A percentile compares a stretch with the other conserved stretches of the same genome.
Conservation (phyloP, 345 rosid species). For the Camelina hispida region DNA sequence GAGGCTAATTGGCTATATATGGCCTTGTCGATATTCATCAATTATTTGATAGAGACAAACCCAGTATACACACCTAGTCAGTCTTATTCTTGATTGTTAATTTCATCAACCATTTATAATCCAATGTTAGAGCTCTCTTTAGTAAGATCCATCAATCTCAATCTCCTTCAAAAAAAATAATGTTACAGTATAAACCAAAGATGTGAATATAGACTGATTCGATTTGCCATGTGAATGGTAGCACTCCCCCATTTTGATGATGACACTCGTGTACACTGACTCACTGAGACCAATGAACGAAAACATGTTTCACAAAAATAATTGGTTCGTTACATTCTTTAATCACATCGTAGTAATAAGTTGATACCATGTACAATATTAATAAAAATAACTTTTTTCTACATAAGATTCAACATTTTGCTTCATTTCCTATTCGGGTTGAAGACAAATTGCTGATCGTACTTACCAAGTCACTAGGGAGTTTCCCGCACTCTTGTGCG, state of each 20-base stretch:
- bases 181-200: constrained; percentile 22
- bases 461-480: no score
- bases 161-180: not conserved
- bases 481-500: no score
- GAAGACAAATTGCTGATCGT: not conserved
- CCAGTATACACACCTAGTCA: constrained; percentile 25
- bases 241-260: not conserved
- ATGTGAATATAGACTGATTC: not conserved
- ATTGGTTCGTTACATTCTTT: constrained; percentile 11
- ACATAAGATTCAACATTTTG: not conserved
- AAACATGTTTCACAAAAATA: not conserved
- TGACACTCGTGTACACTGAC: constrained; percentile 13
- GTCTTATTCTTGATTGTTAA: constrained; percentile 12
- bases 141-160: constrained; percentile 25
- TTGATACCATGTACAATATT: not conserved
- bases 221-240: constrained; percentile 23
- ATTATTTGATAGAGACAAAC: constrained; percentile 38
- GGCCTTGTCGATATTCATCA: constrained; percentile 40
- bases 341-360: constrained; percentile 3
- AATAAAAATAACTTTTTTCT: not conserved
- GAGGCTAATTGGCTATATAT: constrained; percentile 26
- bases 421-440: not conserved
- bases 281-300: constrained; percentile 14
- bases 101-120: constrained; percentile 20
- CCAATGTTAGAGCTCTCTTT: constrained; percentile 9